These are phyloP conservation scores for Globisporangium sylvaticum DNA, from an alignment of 352 stramenopile species.

Conservation along the genomic window DNA sequence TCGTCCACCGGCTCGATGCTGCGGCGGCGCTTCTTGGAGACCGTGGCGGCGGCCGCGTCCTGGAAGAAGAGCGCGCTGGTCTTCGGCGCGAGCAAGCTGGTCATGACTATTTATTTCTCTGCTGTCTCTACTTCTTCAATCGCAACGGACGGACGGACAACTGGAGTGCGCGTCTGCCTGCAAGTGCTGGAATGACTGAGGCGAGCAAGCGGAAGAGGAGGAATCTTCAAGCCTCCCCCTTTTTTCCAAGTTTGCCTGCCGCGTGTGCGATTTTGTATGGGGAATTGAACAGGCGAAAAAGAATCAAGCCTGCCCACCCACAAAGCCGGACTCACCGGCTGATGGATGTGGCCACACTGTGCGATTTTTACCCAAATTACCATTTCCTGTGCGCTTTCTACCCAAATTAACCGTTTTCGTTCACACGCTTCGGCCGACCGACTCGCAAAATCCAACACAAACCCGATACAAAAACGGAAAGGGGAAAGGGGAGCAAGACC, in stretches of 20 bases:
- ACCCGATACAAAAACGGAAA: background rate
- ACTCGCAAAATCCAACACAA: slow-evolving; percentile 4
- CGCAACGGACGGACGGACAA: background rate
- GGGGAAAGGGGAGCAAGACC: background rate
- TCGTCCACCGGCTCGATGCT: slow-evolving; percentile 58
- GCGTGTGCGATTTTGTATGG: slow-evolving; percentile 1
- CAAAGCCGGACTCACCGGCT: slow-evolving; percentile 13
- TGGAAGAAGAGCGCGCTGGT: slow-evolving; percentile 23
- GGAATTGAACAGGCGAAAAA: background rate
- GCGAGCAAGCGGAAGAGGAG: background rate
- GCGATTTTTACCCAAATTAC: slow-evolving; percentile 9
- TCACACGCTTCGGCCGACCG: background rate
- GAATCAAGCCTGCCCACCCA: slow-evolving; percentile 6
- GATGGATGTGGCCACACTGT: slow-evolving; percentile 15
- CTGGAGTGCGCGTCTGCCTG: slow-evolving; percentile 1
- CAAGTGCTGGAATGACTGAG: slow-evolving; percentile 14
- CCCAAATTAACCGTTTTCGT: background rate
- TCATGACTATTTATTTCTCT: slow-evolving; percentile 6
- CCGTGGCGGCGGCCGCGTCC: slow-evolving; percentile 14
- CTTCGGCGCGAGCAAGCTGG: slow-evolving; percentile 48
- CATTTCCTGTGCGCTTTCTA: slow-evolving; percentile 4
- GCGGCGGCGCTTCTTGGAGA: slow-evolving; percentile 61
- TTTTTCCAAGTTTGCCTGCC: background rate
- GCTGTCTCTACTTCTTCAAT: background rate
- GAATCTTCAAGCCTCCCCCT: background rate